Evolutionary conservation across 2,329 filamentous ascomycete genomes (phyloP), one percentile per base, ranked within the genome.

Genomic region (Fusarium succisae): DNA sequence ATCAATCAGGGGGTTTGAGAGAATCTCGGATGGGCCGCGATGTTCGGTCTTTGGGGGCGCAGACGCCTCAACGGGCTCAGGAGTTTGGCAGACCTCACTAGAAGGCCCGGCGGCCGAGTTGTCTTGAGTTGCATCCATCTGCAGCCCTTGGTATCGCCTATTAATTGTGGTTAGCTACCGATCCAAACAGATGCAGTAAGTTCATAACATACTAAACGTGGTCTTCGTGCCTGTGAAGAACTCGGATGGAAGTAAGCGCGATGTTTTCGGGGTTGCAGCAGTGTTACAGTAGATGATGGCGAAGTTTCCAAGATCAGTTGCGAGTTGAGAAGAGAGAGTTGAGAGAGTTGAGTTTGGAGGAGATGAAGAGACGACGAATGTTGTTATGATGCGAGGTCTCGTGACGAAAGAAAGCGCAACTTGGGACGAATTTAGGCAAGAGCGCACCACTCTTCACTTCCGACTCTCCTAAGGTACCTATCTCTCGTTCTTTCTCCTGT

Each of bases 1-100:
- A 50, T 84, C 80, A 24, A 84, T 78, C 44, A 86, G 72, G 17
- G 80, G 80, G 57, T 85, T 84, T n/a, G 83, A 74, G 37, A 78
- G 59, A 38, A 81, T 63, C 58, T 77, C 75, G 35, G 60, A 70
- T n/a, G 77, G 77, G 8, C 69, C 77, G 20, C 61, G 68, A 37
- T 63, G 51, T 61, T 79, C 77, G 18, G 66, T 57, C 69, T 79
- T 77, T 32, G 60, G 38, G 35, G 60, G 41, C 28, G 68, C 69
- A 35, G 62, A 37, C 41, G 59, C 38, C 38, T 71, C 69, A 5
- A 15, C 38, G 10, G 56, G 26, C 28, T 76, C 77, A 51, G 51
- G 62, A 54, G 62, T 61, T n/a, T 57, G 51, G 30, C 56, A 62
- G n/a, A 53, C 63, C 56, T 59, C 73, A 20, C 48, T 38, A 43